Evolutionary conservation across 306 rosid genomes (phyloP), one percentile per base, ranked within the genome.

Genomic region (Vigna hirtella): DNA sequence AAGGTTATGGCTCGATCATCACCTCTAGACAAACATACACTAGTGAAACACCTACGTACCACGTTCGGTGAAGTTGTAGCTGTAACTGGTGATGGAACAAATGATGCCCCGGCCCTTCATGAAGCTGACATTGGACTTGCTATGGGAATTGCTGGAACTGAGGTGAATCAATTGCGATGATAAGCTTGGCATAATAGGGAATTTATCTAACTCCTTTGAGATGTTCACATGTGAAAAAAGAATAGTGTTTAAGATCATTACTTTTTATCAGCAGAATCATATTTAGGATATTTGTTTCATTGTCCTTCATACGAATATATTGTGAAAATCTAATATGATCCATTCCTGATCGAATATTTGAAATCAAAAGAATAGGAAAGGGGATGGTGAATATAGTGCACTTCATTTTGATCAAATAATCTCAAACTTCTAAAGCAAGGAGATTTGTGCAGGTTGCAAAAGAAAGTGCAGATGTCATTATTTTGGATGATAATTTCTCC

Each of bases 101-200:
- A 95, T 61, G 99, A 95, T 77, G 99, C 99, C 49, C 98, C 99
- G 0, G 98, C 99, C n/a, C 99, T 95, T 83, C 99, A 93, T 51
- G 98, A 95, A 85, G 99, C 99, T 14, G 99, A 95, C 78, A 95
- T 95, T 78, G 99, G 99, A 82, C 88, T 95, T 48, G 99, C 99
- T 76, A 95, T 95, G 99, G 99, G 99, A 51, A 91, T 95, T 59
- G 97, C 98, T 45, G 99, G 99, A 73, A 95, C 99, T 53, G 99
- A 95, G 90, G 99, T 88, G 76, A 83, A 91, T 66, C 62, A 18
- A 49, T 18, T 73, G 22, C 69, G 20, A 79, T 49, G 56, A 70
- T 20, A 69, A 61, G 51, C 47, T 28, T 26, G 38, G 49, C 45
- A 3, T 18, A 24, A 63, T 63, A 57, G 30, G 18, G 34, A 71